phyloP scores from a whole-genome alignment of 2,329 filamentous ascomycete genomes.

The Nemania sp. region DNA sequence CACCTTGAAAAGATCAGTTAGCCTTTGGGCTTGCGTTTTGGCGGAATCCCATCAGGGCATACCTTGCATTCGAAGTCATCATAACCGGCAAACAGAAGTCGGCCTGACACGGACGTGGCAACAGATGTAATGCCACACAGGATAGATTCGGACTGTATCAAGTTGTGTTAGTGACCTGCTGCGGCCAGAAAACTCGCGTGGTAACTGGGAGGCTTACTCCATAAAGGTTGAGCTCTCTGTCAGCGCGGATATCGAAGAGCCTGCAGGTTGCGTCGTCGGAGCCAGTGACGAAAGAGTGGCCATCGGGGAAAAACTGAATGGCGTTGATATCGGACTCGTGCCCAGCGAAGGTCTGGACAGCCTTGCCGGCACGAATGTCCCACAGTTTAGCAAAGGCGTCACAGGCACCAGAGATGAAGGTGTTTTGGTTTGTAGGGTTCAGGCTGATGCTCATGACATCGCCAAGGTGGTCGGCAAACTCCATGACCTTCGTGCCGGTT shows the following conservation, averaged over 20 bases:
- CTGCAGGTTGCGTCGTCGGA: conserved; percentile 98
- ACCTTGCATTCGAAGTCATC: conserved; percentile 99
- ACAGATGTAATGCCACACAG: conserved; percentile 98
- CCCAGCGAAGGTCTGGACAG: conserved; percentile 96
- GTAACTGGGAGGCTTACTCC: conserved; percentile 55
- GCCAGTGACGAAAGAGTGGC: conserved; percentile 96
- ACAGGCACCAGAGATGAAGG: conserved; percentile 98
- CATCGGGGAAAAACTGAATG: conserved; percentile 99
- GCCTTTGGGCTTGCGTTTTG: conserved; percentile 11
- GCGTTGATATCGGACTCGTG: conserved; percentile 99
- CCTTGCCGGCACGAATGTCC: conserved; percentile 98
- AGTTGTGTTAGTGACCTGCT: conserved; percentile 31
- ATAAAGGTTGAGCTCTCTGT: conserved; percentile 75
- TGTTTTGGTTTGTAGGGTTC: conserved; percentile 98
- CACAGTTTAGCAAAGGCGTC: conserved; percentile 98
- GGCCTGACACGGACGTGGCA: conserved; percentile 94
- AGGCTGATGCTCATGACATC: conserved; percentile 99
- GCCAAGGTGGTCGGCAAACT: conserved; percentile 96
- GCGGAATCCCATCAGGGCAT: conserved; percentile 40
- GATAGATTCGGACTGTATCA: conserved; percentile 84
- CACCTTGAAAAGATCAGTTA: conserved; percentile 62
- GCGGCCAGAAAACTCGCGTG: background rate
- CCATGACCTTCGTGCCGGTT: conserved; percentile 93
- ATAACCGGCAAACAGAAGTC: conserved; percentile 94
- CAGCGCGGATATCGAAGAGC: conserved; percentile 95